A percentile compares a stretch with the other conserved stretches of the same genome.
Evolutionary conservation across 2,329 filamentous ascomycete genomes (phyloP).

Genomic region (Cladophialophora bantiana): DNA sequence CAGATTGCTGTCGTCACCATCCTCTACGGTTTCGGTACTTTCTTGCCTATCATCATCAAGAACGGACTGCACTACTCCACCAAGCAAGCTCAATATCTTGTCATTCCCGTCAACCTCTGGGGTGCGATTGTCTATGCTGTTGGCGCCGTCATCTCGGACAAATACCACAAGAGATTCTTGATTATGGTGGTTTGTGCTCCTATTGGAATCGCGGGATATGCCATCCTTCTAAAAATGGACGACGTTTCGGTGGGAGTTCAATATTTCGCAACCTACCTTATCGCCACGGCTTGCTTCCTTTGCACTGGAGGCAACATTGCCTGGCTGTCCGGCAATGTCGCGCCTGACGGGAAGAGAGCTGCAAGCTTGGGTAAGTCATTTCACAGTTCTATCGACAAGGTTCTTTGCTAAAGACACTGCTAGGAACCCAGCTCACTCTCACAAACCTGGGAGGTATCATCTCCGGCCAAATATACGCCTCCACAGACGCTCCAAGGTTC

Average conservation of each 20-base stretch:
- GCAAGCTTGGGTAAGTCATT: constrained; percentile 47
- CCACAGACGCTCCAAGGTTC: constrained; percentile 32
- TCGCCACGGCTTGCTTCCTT: constrained; percentile 45
- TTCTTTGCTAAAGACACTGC: background rate
- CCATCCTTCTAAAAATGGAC: constrained; percentile 43
- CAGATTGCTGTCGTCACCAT: constrained; percentile 48
- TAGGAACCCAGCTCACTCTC: constrained; percentile 32
- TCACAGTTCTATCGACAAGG: background rate
- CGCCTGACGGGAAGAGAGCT: constrained; percentile 44
- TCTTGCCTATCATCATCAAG: constrained; percentile 63
- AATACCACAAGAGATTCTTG: constrained; percentile 44
- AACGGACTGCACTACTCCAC: constrained; percentile 58
- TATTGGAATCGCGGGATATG: constrained; percentile 46
- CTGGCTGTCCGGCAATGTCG: constrained; percentile 45
- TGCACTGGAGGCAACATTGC: constrained; percentile 43
- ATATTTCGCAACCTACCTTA: constrained; percentile 44
- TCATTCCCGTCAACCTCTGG: constrained; percentile 47
- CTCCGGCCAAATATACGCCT: constrained; percentile 36
- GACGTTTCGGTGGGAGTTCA: constrained; percentile 40
- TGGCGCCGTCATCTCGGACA: constrained; percentile 44
- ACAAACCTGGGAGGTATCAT: constrained; percentile 56
- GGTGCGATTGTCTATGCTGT: constrained; percentile 43
- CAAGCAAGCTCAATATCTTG: constrained; percentile 50
- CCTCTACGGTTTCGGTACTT: constrained; percentile 58
- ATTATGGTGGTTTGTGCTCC: constrained; percentile 47